Base-by-base conservation (phyloP, 2,329 filamentous ascomycete species). In the Fusarium bactridioides region DNA sequence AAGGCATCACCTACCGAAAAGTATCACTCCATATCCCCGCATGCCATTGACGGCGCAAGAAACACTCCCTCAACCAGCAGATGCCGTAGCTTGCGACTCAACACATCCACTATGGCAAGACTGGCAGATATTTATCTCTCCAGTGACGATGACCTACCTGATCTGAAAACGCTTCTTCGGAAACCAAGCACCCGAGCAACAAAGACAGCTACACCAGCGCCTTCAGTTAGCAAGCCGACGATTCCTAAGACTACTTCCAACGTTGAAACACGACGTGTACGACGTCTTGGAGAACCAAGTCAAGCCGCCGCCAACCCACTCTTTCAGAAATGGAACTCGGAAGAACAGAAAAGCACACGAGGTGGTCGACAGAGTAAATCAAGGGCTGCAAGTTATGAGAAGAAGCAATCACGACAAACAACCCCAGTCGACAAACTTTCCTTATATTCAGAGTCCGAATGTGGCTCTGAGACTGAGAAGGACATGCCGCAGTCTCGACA, bases 81-180 rank as follows among this genome's bases (percentile, higher is more conserved):
- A 50, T 68, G 54, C 41, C 37, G 53, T 57, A 64, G 38, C 48
- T 44, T 16, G 18, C 33, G 18, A 31, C 29, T 58, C 50, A 54
- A 43, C 57, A 47, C 18, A 11, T 40, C n/a, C 40, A 64, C 31
- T 27, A 81, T 81, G 80, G 74, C 78, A 56, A 76, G 76, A 29
- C 70, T 80, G 16, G 73, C 75, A 35, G 76, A 81, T 11, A 76
- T 72, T 51, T 77, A 64, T 54, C 71, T 75, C 47, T 79, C 80
- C 23, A 81, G 79, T 58, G 82, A 84, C 25, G 83, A 86, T 45
- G 84, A 85, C 38, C 80, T 85, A 31, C 83, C 84, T 4, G 82
- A 83, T 38, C 64, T 84, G 29, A 78, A 81, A 43, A 77, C 79
- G 5, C 65, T 84, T 13, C 48, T 79, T 27, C 70, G 64, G 13